Base-by-base conservation (phyloP, 2,329 filamentous ascomycete species). In the Madurella fahalii region DNA sequence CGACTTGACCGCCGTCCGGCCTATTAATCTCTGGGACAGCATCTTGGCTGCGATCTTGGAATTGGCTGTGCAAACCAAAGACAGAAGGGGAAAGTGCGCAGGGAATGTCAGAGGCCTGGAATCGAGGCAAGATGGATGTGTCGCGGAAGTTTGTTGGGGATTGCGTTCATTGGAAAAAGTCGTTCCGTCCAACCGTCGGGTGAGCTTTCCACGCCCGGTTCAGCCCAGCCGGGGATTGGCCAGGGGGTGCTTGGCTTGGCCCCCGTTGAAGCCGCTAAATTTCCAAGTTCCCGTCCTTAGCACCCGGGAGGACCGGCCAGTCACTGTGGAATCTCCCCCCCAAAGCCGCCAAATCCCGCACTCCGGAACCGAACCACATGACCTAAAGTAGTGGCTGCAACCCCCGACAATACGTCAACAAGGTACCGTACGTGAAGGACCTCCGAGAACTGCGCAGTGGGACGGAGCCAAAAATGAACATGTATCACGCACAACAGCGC, bases 11-110 rank as follows among this genome's bases (percentile, higher is more conserved):
- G 77, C 74, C 64, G 76, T 74, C 70, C 81, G 77, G 63, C 79
- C 76, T 78, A 84, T 77, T 77, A 83, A 77, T 69, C 81, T 80
- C 68, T 76, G 80, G 61, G 80, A 74, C 69, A 85, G 72, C 83
- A 86, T 86, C 58, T 65, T 80, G 70, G 54, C 12, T 47, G 51
- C 32, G 31, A n/a, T 15, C 18, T 39, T 47, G 47, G 47, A 39
- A 43, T 47, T 9, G 39, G 16, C 16, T 16, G 17, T 44, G 50
- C 34, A 41, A 50, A 54, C 59, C 37, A 47, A 61, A 49, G 40
- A 40, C 16, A 46, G 31, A 53, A 65, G 61, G 61, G 61, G 37
- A 46, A 52, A 53, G n/a, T 43, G 32, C 12, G 41, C 44, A 34
- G 25, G 32, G 9, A 45, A 20, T 43, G 20, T 43, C 41, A 41